Evolutionary conservation across 257 asterid species (phyloP).

Genomic region (Solanum piurae): DNA sequence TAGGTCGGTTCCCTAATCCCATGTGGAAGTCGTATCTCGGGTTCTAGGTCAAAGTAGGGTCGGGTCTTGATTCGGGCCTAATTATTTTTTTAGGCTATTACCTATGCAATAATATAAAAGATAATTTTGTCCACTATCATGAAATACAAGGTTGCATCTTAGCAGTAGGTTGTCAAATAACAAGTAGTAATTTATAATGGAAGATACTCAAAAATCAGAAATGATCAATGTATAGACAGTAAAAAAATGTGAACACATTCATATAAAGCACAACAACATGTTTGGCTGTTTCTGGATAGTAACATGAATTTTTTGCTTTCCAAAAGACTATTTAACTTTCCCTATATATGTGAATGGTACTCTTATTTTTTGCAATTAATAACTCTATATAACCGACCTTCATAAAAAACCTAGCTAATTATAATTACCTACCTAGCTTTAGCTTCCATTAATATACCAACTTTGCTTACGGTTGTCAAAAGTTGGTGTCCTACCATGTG

Average conservation of each 20-base stretch:
- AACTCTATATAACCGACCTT: neutral
- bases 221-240: neutral
- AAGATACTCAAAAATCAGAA: neutral
- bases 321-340: neutral
- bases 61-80: neutral
- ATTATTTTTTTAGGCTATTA: neutral
- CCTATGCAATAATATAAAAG: neutral
- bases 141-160: neutral
- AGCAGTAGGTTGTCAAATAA: neutral
- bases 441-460: constrained; percentile 1
- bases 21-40: neutral
- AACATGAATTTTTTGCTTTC: constrained; percentile 1
- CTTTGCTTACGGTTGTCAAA: constrained; percentile 10
- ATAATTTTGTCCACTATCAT: neutral
- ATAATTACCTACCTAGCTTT: constrained; percentile 2
- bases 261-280: constrained; percentile 4
- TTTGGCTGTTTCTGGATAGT: constrained; percentile 8
- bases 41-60: neutral
- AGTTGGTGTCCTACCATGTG: constrained; percentile 24
- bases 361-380: neutral
- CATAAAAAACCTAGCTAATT: constrained; percentile 1
- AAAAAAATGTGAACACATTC: neutral
- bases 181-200: neutral
- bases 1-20: neutral
- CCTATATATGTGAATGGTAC: neutral